Evolutionary conservation across 2,329 filamentous ascomycete species (phyloP).

Genomic region (Colletotrichum sojae): DNA sequence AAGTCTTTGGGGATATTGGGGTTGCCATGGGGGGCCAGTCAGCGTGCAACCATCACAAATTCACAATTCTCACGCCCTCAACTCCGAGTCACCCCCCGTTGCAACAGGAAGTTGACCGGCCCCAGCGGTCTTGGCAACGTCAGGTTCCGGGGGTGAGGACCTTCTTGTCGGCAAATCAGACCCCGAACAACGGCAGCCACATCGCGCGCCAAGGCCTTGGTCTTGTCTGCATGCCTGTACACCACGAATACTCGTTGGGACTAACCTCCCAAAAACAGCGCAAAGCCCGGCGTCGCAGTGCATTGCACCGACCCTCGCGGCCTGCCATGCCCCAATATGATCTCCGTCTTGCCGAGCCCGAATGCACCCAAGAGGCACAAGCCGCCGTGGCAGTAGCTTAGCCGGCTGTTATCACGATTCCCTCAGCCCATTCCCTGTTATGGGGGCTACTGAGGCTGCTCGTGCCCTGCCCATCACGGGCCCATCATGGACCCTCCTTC

Average conservation of each 20-base stretch:
- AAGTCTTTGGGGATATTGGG: slow-evolving; percentile 7
- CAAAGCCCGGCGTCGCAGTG: slow-evolving; percentile 21
- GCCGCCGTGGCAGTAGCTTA: neutral
- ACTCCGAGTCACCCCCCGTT: slow-evolving; percentile 3
- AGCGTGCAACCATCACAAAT: neutral
- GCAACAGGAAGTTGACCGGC: slow-evolving; percentile 19
- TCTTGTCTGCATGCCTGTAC: slow-evolving; percentile 2
- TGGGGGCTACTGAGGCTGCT: too few species aligned
- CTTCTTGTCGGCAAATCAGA: slow-evolving; percentile 15
- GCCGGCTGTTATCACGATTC: neutral
- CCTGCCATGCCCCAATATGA: neutral
- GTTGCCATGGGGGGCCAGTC: slow-evolving; percentile 2
- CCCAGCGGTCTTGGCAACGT: slow-evolving; percentile 8
- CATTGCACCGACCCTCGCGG: slow-evolving; percentile 25
- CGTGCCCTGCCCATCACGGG: too few species aligned
- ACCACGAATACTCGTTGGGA: neutral
- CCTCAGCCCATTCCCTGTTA: slow-evolving; percentile 9
- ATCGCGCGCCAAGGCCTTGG: slow-evolving; percentile 24
- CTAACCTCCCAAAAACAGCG: slow-evolving; percentile 7
- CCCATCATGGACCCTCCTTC: neutral
- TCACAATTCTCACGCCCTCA: neutral
- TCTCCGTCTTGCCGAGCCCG: neutral
- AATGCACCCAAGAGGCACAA: neutral
- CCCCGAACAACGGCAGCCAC: slow-evolving; percentile 18
- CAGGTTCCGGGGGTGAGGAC: slow-evolving; percentile 3